Percentiles rank a stretch among this genome's conserved stretches.
phyloP scores from a whole-genome alignment of 2,329 filamentous ascomycete genomes.

The Claviceps africana region DNA sequence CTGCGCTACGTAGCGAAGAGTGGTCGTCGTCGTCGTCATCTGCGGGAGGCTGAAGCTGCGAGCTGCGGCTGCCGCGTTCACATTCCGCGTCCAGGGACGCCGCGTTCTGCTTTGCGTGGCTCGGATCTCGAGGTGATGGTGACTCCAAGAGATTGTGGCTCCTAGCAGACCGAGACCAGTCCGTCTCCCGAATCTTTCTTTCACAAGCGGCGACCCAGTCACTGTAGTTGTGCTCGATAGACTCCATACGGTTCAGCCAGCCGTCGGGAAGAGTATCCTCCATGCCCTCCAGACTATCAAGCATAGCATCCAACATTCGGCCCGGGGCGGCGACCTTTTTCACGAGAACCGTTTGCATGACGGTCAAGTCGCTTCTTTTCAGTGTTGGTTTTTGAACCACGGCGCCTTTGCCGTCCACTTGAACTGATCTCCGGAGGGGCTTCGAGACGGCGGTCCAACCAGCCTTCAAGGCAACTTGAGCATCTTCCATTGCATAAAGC shows the following conservation, averaged over 20 bases:
- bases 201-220: constrained; percentile 73
- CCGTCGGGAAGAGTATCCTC: constrained; percentile 70
- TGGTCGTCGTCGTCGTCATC: no score
- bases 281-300: constrained; percentile 73
- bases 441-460: constrained; percentile 50
- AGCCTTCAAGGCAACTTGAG: constrained; percentile 48
- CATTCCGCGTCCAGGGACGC: background rate
- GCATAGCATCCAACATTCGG: constrained; percentile 63
- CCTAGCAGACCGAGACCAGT: constrained; percentile 25
- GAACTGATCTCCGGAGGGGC: constrained; percentile 10
- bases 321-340: constrained; percentile 57
- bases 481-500: constrained; percentile 50
- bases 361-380: constrained; percentile 33
- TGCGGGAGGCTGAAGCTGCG: background rate
- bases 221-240: constrained; percentile 61
- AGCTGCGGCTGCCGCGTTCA: background rate
- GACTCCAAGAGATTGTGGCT: background rate
- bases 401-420: constrained; percentile 8
- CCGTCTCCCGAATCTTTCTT: constrained; percentile 53
- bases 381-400: constrained; percentile 14
- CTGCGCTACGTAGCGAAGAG: background rate
- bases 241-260: constrained; percentile 82
- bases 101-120: background rate
- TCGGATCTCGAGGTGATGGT: background rate
- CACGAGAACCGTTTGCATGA: constrained; percentile 51